Evolutionary conservation across 2,329 filamentous ascomycete genomes (phyloP).

Genomic region (Rachicladosporium sp.): DNA sequence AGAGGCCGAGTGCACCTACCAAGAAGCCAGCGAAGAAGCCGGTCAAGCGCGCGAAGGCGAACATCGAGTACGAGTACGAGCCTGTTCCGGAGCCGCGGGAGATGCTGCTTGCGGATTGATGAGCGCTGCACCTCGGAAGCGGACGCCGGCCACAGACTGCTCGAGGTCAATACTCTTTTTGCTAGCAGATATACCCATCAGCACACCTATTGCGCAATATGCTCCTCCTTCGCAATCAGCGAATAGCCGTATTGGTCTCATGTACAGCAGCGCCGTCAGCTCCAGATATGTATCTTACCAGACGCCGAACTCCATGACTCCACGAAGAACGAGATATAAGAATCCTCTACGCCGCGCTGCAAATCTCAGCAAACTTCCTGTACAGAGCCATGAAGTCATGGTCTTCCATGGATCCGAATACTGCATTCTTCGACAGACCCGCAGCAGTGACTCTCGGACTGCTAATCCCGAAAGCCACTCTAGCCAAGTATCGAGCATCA

Average conservation of each 20-base stretch:
- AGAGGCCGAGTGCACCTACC: slow-evolving; percentile 38
- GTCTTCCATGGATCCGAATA: slow-evolving; percentile 44
- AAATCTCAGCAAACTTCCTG: background rate
- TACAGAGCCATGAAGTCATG: slow-evolving; percentile 36
- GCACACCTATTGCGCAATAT: too few species aligned
- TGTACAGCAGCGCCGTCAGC: too few species aligned
- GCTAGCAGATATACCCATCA: too few species aligned
- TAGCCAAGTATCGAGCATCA: slow-evolving; percentile 47
- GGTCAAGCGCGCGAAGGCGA: slow-evolving; percentile 45
- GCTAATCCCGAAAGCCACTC: slow-evolving; percentile 49
- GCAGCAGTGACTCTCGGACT: slow-evolving; percentile 42
- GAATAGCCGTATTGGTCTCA: too few species aligned
- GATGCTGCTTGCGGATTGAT: slow-evolving; percentile 18
- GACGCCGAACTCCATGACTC: too few species aligned
- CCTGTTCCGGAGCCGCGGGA: slow-evolving; percentile 42
- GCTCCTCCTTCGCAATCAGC: too few species aligned
- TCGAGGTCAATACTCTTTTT: too few species aligned
- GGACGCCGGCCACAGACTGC: too few species aligned
- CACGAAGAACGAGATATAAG: too few species aligned
- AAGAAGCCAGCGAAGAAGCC: slow-evolving; percentile 48
- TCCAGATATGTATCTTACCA: too few species aligned
- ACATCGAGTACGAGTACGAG: slow-evolving; percentile 72
- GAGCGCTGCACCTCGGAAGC: too few species aligned
- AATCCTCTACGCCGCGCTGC: background rate
- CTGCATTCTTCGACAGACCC: slow-evolving; percentile 32